Evolutionary conservation across 805 yeast genomes (phyloP).

Genomic region (Phaffomyces antillensis): DNA sequence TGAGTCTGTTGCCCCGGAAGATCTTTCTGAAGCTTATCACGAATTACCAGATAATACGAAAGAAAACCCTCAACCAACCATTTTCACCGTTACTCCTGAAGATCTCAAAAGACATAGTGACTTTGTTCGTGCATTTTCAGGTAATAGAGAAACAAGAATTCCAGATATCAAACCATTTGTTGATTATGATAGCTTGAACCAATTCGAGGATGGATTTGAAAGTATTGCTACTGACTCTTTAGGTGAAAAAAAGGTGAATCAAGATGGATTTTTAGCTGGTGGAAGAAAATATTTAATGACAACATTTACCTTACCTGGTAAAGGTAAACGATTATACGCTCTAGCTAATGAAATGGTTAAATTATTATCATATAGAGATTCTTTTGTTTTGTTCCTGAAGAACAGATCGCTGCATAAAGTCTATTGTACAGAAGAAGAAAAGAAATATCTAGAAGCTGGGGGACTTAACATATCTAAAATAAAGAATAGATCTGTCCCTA

Average conservation of each 20-base stretch:
- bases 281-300: slow-evolving; percentile 33
- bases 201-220: slow-evolving; percentile 27
- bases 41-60: slow-evolving; percentile 17
- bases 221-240: slow-evolving; percentile 27
- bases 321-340: slow-evolving; percentile 31
- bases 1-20: not conserved
- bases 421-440: slow-evolving; percentile 30
- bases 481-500: slow-evolving; percentile 15
- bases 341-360: slow-evolving; percentile 36
- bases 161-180: slow-evolving; percentile 12
- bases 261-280: slow-evolving; percentile 31
- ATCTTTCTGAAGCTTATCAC: slow-evolving; percentile 10
- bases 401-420: slow-evolving; percentile 31
- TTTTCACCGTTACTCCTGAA: slow-evolving; percentile 9
- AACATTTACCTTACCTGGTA: slow-evolving; percentile 33
- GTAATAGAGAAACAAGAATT: slow-evolving; percentile 7
- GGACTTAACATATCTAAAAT: slow-evolving; percentile 19
- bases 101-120: slow-evolving; percentile 10
- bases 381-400: slow-evolving; percentile 42
- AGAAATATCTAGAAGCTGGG: slow-evolving; percentile 28
- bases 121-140: slow-evolving; percentile 9
- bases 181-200: slow-evolving; percentile 11
- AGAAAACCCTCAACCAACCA: slow-evolving; percentile 20
- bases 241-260: slow-evolving; percentile 39
- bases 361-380: slow-evolving; percentile 38